Conservation (phyloP, 192 early-diverging fungal species). For the Geranomyces variabilis region DNA sequence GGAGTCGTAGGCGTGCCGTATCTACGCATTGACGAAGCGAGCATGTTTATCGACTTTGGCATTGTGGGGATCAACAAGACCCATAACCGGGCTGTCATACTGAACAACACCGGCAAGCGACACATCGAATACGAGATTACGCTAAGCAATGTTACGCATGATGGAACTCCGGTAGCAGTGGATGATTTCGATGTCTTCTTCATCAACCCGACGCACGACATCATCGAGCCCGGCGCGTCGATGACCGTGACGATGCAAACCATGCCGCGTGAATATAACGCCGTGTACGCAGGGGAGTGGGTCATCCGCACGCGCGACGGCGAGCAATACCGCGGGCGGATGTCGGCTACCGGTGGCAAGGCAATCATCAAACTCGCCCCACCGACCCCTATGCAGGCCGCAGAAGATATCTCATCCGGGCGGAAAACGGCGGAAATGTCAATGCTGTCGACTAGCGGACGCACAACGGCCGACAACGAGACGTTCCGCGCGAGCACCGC, state of each 20-base stretch:
- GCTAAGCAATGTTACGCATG: slow-evolving; percentile 40
- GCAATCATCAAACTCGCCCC: slow-evolving; percentile 64
- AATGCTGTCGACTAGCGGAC: slow-evolving; percentile 4
- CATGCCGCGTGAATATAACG: slow-evolving; percentile 55
- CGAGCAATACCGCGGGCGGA: slow-evolving; percentile 52
- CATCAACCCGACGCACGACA: slow-evolving; percentile 52
- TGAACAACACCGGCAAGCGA: slow-evolving; percentile 57
- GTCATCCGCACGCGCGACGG: slow-evolving; percentile 55
- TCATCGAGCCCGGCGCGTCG: slow-evolving; percentile 43
- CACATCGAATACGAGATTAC: slow-evolving; percentile 57
- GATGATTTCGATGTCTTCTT: slow-evolving; percentile 66
- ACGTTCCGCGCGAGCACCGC: slow-evolving; percentile 29
- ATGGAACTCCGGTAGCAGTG: slow-evolving; percentile 37
- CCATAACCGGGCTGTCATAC: slow-evolving; percentile 41
- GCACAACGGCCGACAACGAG: slow-evolving; percentile 11
- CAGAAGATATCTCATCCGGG: slow-evolving; percentile 19
- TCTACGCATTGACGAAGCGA: slow-evolving; percentile 48
- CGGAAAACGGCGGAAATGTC: slow-evolving; percentile 49
- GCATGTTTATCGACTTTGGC: slow-evolving; percentile 54
- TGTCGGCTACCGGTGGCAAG: slow-evolving; percentile 55
- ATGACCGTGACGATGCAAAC: slow-evolving; percentile 42
- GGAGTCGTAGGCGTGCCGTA: slow-evolving; percentile 68
- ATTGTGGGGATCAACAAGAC: slow-evolving; percentile 57
- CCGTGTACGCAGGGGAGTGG: slow-evolving; percentile 48
- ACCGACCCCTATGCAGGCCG: slow-evolving; percentile 28